Conservation (phyloP, 306 rosid species). For the Dryas alaskensis region DNA sequence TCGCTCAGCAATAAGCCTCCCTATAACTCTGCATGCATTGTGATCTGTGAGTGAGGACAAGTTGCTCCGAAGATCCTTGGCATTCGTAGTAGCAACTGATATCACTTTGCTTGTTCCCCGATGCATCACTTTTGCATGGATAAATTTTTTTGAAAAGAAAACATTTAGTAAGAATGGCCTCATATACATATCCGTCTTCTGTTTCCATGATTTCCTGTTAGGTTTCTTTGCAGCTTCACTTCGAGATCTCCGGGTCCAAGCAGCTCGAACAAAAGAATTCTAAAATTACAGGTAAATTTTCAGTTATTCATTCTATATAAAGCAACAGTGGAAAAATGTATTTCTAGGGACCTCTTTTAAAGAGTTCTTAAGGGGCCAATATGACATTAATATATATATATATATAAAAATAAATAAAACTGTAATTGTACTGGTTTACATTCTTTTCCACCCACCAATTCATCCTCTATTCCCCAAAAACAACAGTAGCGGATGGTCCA, state of each 20-base stretch:
- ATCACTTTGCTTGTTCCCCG: constrained; percentile 85
- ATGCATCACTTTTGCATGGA: constrained; percentile 81
- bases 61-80: constrained; percentile 67
- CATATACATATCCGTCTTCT: constrained; percentile 85
- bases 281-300: constrained; percentile 7
- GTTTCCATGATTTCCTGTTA: constrained; percentile 76
- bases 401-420: not conserved
- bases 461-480: not conserved
- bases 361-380: not conserved
- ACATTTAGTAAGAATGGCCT: constrained; percentile 76
- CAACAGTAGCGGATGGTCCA: not conserved
- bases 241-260: constrained; percentile 87
- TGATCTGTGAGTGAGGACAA: constrained; percentile 67
- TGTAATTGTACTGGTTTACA: not conserved
- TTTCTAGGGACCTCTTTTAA: not conserved
- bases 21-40: constrained; percentile 63
- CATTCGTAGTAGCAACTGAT: constrained; percentile 81
- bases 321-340: not conserved
- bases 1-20: constrained; percentile 81
- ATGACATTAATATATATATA: not conserved
- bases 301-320: not conserved
- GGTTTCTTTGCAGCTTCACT: constrained; percentile 69
- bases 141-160: constrained; percentile 70
- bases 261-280: constrained; percentile 55
- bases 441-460: not conserved